Percentiles rank a stretch among this genome's conserved stretches.
Conservation (phyloP, 2,329 filamentous ascomycete genomes). For the Venturiaceae sp. region DNA sequence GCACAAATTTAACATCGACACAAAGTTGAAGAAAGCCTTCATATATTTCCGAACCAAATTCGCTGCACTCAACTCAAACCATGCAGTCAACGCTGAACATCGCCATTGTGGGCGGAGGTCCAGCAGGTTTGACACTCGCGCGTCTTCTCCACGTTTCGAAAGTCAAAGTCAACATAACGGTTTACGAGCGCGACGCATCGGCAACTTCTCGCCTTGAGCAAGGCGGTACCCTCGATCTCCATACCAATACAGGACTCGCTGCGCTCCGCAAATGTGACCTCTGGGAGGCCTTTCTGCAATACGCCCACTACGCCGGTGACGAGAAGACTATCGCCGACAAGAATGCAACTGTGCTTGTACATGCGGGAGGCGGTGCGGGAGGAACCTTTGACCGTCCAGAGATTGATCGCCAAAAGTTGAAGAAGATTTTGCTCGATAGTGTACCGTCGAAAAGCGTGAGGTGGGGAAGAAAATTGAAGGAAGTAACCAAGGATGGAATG, state of each 20-base stretch:
- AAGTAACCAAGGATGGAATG: conserved; percentile 8
- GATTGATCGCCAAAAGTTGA: conserved; percentile 28
- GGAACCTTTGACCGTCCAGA: conserved; percentile 21
- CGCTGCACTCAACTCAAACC: background rate
- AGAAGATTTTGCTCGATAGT: conserved; percentile 24
- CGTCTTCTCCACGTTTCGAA: conserved; percentile 15
- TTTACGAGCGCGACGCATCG: conserved; percentile 15
- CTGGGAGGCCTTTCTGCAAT: conserved; percentile 17
- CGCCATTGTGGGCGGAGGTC: conserved; percentile 22
- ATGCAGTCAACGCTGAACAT: conserved; percentile 12
- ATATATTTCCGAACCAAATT: too few relatives aligned
- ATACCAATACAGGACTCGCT: conserved; percentile 17
- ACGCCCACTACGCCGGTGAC: conserved; percentile 17
- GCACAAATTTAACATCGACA: too few relatives aligned
- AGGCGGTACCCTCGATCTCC: conserved; percentile 21
- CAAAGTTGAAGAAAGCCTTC: too few relatives aligned
- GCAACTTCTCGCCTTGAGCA: conserved; percentile 5
- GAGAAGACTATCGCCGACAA: conserved; percentile 12
- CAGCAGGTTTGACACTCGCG: conserved; percentile 19
- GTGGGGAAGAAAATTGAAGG: conserved; percentile 21
- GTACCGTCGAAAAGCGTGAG: conserved; percentile 22
- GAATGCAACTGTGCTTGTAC: background rate
- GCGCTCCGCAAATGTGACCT: conserved; percentile 20
- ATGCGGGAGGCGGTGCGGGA: conserved; percentile 11
- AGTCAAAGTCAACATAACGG: conserved; percentile 17